Evolutionary conservation across 164 flowering plant species (phyloP).

Genomic region (Vitis vinifera): DNA sequence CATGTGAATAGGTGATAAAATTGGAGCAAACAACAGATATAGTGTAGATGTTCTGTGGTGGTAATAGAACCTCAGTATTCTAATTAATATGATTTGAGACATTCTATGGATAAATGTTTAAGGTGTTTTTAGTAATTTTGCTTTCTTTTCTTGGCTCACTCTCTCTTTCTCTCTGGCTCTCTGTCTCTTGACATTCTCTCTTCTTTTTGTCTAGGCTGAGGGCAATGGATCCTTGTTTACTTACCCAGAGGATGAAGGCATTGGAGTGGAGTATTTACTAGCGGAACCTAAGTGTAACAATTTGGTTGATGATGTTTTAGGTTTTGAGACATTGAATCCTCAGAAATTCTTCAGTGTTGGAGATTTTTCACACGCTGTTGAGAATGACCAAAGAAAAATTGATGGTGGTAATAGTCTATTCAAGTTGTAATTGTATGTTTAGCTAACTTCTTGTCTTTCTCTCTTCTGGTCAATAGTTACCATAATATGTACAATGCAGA

Average conservation of each 20-base stretch:
- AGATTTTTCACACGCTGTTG: conserved; percentile 28
- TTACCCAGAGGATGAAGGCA: conserved; percentile 46
- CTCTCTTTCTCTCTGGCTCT: not conserved
- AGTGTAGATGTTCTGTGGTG: too few species aligned
- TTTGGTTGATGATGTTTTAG: conserved; percentile 33
- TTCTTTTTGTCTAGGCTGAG: conserved; percentile 33
- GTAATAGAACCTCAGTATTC: too few species aligned
- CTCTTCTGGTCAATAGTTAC: not conserved
- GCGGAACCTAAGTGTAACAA: conserved; percentile 46
- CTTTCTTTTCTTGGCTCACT: not conserved
- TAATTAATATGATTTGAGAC: too few species aligned
- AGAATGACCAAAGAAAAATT: conserved; percentile 22
- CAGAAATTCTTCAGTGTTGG: conserved; percentile 30
- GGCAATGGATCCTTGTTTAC: conserved; percentile 33
- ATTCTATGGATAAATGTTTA: not conserved
- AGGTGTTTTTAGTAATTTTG: not conserved
- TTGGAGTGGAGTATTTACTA: conserved; percentile 44
- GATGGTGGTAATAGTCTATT: conserved; percentile 25
- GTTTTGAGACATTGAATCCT: conserved; percentile 17
- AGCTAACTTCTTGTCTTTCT: not conserved
- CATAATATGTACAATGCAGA: not conserved
- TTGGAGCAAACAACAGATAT: too few species aligned
- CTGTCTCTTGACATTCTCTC: not conserved
- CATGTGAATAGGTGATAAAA: too few species aligned
- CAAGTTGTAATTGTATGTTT: not conserved